These are phyloP conservation scores for Eucalyptus sp. DNA, from an alignment of 345 rosid genomes.

Conservation along the genomic window DNA sequence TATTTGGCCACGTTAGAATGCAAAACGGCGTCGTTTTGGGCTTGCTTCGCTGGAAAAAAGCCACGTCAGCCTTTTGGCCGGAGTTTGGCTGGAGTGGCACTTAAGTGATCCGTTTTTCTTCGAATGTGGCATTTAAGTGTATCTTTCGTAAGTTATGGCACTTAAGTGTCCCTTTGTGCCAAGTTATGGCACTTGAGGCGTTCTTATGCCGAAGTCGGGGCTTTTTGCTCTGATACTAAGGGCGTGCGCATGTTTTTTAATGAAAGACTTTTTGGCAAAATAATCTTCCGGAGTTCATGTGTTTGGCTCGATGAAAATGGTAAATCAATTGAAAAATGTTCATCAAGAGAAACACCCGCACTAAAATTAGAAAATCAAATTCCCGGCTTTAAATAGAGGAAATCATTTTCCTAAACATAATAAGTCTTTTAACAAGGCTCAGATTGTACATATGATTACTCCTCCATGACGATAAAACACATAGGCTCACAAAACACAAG, in stretches of 20 bases:
- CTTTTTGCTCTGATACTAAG: background rate
- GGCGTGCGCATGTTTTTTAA: background rate
- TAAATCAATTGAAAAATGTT: background rate
- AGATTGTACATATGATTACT: too few relatives aligned
- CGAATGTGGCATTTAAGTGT: too few relatives aligned
- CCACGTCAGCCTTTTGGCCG: too few relatives aligned
- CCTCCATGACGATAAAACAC: background rate
- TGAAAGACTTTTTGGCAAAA: background rate
- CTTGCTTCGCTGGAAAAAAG: too few relatives aligned
- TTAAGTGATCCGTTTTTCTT: too few relatives aligned
- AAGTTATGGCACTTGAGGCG: too few relatives aligned
- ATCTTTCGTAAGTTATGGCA: too few relatives aligned
- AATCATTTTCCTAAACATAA: background rate
- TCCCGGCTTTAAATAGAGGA: background rate
- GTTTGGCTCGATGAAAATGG: background rate
- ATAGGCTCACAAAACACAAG: background rate
- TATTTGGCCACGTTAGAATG: too few relatives aligned
- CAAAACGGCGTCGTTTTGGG: too few relatives aligned
- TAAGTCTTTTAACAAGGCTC: background rate
- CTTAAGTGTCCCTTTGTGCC: too few relatives aligned
- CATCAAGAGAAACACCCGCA: background rate
- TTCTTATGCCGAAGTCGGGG: fast-evolving
- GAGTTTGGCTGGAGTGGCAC: too few relatives aligned
- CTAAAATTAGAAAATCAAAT: background rate
- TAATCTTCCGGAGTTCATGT: background rate